phyloP scores from a whole-genome alignment of 2,329 filamentous ascomycete genomes.

The Calonectria honghensis region DNA sequence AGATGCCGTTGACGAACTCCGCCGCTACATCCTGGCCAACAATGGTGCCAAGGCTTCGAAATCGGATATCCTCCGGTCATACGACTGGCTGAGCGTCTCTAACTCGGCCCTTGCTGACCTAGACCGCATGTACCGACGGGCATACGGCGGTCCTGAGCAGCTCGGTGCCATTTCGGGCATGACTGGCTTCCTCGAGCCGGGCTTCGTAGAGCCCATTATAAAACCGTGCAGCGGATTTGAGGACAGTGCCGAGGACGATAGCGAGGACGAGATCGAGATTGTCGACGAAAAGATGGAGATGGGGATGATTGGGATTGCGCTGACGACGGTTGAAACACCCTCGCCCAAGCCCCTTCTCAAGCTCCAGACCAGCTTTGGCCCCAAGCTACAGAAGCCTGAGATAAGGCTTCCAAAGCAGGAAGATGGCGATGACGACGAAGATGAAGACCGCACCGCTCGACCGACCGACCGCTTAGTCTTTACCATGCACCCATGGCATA shows the following conservation, averaged over 20 bases:
- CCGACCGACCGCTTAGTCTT: slow-evolving; percentile 57
- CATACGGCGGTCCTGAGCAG: slow-evolving; percentile 71
- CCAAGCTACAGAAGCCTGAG: slow-evolving; percentile 43
- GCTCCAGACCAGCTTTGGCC: slow-evolving; percentile 66
- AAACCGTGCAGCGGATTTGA: slow-evolving; percentile 50
- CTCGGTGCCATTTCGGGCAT: slow-evolving; percentile 68
- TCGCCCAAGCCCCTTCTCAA: slow-evolving; percentile 60
- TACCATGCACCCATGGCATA: slow-evolving; percentile 56
- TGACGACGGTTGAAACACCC: slow-evolving; percentile 52
- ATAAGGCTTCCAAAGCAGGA: slow-evolving; percentile 33
- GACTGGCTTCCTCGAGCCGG: slow-evolving; percentile 49
- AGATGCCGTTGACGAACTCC: slow-evolving; percentile 78
- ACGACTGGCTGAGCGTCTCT: slow-evolving; percentile 74
- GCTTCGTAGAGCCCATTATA: slow-evolving; percentile 49
- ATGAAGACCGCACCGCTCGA: slow-evolving; percentile 62
- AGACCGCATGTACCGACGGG: slow-evolving; percentile 72
- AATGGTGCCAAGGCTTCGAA: slow-evolving; percentile 70
- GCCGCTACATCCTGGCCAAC: slow-evolving; percentile 74
- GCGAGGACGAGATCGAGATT: slow-evolving; percentile 47
- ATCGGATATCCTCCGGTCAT: slow-evolving; percentile 71
- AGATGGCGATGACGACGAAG: slow-evolving; percentile 57
- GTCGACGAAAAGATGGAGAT: slow-evolving; percentile 50
- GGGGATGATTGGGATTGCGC: slow-evolving; percentile 50
- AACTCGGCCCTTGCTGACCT: slow-evolving; percentile 72
- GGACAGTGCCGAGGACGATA: slow-evolving; percentile 39